These are phyloP conservation scores for Cladophialophora bantiana DNA, from an alignment of 2,329 filamentous ascomycete genomes.

Conservation along the genomic window DNA sequence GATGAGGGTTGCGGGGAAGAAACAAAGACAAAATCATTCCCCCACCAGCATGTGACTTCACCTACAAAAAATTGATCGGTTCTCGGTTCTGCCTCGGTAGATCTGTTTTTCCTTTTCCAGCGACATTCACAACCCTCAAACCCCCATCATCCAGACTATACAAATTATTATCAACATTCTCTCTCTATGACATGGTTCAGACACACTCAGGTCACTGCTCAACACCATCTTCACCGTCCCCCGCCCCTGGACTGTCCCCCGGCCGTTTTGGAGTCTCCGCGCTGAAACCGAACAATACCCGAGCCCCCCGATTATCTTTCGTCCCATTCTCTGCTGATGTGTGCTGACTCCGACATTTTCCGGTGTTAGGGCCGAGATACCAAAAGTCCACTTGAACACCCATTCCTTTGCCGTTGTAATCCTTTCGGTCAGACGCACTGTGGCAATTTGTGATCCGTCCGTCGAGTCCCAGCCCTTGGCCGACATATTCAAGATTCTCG, in stretches of 20 bases:
- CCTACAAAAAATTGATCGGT: too few species aligned
- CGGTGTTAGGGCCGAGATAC: not conserved
- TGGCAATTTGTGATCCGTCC: not conserved
- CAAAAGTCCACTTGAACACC: not conserved
- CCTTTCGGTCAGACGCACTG: not conserved
- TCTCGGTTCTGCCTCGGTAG: conserved; percentile 8
- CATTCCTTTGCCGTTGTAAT: not conserved
- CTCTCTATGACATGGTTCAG: too few species aligned
- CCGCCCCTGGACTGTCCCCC: not conserved
- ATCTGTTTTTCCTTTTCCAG: conserved; percentile 18
- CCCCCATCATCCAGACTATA: too few species aligned
- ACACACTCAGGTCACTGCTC: too few species aligned
- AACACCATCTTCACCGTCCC: too few species aligned
- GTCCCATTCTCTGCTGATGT: not conserved
- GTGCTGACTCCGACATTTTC: conserved; percentile 16
- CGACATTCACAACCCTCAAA: too few species aligned
- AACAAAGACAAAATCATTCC: not conserved
- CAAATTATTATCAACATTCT: too few species aligned
- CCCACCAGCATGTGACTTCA: conserved; percentile 1
- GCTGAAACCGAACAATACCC: conserved; percentile 20
- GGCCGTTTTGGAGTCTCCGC: not conserved
- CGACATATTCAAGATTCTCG: not conserved
- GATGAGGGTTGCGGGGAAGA: not conserved
- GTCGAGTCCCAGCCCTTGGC: not conserved
- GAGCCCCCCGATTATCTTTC: conserved; percentile 9